Evolutionary conservation across 768 basidiomycete species (phyloP).

Genomic region (Neoboletus magnificus): DNA sequence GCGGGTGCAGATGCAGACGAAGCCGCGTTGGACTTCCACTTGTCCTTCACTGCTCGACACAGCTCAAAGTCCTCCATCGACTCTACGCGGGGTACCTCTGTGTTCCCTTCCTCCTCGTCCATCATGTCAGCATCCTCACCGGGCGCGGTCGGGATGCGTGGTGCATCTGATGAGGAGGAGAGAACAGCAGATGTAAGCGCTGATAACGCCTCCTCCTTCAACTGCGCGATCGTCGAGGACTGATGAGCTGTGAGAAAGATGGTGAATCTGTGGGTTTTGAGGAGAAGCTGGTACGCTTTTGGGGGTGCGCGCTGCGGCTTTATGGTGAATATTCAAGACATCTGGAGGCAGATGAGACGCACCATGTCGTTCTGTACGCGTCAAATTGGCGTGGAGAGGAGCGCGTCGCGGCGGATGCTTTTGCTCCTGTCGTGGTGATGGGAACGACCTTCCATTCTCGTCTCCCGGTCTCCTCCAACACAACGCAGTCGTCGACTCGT

Average conservation of each 20-base stretch:
- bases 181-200: constrained; percentile 54
- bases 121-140: constrained; percentile 26
- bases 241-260: constrained; percentile 57
- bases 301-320: constrained; percentile 56
- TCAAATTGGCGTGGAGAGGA: not conserved
- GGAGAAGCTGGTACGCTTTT: constrained; percentile 62
- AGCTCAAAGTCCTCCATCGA: constrained; percentile 59
- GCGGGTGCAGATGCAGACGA: constrained; percentile 12
- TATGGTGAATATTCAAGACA: not conserved
- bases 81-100: constrained; percentile 34
- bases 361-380: constrained; percentile 18
- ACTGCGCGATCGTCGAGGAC: constrained; percentile 48
- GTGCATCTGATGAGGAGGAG: constrained; percentile 22
- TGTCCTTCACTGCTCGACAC: constrained; percentile 51
- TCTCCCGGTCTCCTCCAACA: constrained; percentile 17
- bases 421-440: constrained; percentile 1
- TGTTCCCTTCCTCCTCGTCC: constrained; percentile 5
- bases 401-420: not conserved
- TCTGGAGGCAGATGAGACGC: not conserved
- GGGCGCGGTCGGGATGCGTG: constrained; percentile 30
- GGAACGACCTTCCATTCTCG: constrained; percentile 26
- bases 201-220: constrained; percentile 62
- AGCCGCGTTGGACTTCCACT: constrained; percentile 42
- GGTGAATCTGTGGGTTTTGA: constrained; percentile 72
- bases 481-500: constrained; percentile 3